Percentiles rank a stretch among this genome's conserved stretches.
phyloP scores from a whole-genome alignment of 257 asterid genomes.

The Solanum phureja region DNA sequence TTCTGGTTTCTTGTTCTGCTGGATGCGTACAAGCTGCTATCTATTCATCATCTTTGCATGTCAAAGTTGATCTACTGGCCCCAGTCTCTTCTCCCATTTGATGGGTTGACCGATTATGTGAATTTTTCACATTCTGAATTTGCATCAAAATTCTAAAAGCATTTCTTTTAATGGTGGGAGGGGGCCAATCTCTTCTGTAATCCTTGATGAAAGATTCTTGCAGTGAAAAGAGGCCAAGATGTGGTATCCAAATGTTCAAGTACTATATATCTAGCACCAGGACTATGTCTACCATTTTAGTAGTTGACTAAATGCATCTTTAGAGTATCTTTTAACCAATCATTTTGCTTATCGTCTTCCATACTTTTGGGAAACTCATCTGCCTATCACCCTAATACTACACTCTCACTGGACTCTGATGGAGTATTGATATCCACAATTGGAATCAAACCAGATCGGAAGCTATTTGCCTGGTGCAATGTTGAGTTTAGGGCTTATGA shows the following conservation, averaged over 20 bases:
- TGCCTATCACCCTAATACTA: not conserved
- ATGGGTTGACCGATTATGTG: not conserved
- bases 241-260: not conserved
- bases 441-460: not conserved
- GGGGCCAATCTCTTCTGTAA: not conserved
- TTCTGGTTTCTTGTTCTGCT: not conserved
- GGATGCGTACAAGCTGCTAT: not conserved
- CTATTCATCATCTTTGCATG: not conserved
- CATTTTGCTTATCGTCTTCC: not conserved
- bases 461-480: not conserved
- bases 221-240: not conserved
- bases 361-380: not conserved
- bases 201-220: not conserved
- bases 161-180: not conserved
- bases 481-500: not conserved
- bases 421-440: not conserved
- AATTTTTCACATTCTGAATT: not conserved
- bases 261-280: not conserved
- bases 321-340: not conserved
- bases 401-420: not conserved
- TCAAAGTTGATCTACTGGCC: not conserved
- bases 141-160: not conserved
- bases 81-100: not conserved
- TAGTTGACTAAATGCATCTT: not conserved
- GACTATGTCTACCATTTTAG: not conserved